These are phyloP conservation scores for Ophiostoma perfectum DNA, from an alignment of 2,329 filamentous ascomycete genomes.

Conservation along the genomic window DNA sequence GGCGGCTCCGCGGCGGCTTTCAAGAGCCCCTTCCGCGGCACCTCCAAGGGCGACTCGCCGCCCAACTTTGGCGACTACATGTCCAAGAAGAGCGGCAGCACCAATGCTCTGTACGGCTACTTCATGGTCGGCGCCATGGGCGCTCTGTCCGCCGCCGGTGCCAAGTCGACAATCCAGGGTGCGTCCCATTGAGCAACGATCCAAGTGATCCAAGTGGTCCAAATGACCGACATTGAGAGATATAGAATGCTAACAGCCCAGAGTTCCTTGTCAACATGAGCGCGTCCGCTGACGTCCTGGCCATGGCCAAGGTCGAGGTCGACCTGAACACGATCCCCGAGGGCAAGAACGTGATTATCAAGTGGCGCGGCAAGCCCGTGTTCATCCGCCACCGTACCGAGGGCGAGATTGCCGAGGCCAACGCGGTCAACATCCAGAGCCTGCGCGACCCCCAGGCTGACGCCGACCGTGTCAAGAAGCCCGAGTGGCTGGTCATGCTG, in stretches of 20 bases:
- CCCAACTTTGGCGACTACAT: slow-evolving; percentile 88
- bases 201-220: too few relatives aligned
- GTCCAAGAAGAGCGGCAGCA: slow-evolving; percentile 59
- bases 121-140: slow-evolving; percentile 98
- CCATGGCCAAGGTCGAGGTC: slow-evolving; percentile 99
- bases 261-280: slow-evolving; percentile 99
- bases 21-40: slow-evolving; percentile 60
- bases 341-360: slow-evolving; percentile 99
- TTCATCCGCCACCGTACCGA: slow-evolving; percentile 98
- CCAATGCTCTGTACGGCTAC: slow-evolving; percentile 89
- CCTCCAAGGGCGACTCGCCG: slow-evolving; percentile 60
- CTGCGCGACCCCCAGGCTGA: slow-evolving; percentile 91
- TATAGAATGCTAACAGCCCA: slow-evolving; percentile 37
- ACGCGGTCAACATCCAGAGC: slow-evolving; percentile 73
- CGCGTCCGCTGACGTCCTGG: slow-evolving; percentile 94
- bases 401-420: slow-evolving; percentile 90
- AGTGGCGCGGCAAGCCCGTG: slow-evolving; percentile 99
- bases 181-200: slow-evolving; percentile 36
- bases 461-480: slow-evolving; percentile 90
- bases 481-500: slow-evolving; percentile 98
- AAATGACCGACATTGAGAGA: too few relatives aligned
- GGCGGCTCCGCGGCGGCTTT: slow-evolving; percentile 43
- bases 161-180: slow-evolving; percentile 98
- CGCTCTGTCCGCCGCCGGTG: slow-evolving; percentile 82
- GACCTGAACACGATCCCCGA: slow-evolving; percentile 88